Base-by-base conservation (phyloP, 225 moss, liverwort and hornwort genomes). In the Anthoceros angustus region DNA sequence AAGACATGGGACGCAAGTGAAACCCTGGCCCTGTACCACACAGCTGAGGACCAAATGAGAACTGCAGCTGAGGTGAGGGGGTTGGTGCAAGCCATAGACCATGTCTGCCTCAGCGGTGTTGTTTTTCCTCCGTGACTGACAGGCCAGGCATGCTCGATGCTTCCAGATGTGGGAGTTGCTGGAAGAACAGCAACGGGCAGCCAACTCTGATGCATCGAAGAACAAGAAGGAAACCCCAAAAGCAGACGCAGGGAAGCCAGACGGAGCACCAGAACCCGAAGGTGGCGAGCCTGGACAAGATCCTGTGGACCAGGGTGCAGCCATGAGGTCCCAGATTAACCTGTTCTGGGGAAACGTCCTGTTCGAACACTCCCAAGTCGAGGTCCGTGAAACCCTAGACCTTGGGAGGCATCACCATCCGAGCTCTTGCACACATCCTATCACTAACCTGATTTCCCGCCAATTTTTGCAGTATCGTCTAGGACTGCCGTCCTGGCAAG, bases 291-390 rank as follows among this genome's bases (percentile, higher is more conserved):
- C 68, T 46, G 70, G 64, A 11, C 62, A 67, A 12, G 80, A 80
- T 41, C 67, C 70, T 64, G 74, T 63, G 18, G 81, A 77, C 61
- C 81, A 81, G 70, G 75, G 77, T 38, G 81, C 77, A 43, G 81
- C 81, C 39, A 81, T 81, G 81, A 75, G 77, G 43, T 81, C 77
- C 38, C 81, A 81, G 64, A 81, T 81, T 26, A 78, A 81, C 72
- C 63, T 81, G 11, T 81, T 81, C 41, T 81, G 81, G 81, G 81
- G 81, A 63, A 81, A 81, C 73, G 81, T 81, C 39, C 70, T 81
- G 21, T 81, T 81, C 42, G 81, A 81, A 66, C 81, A 81, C 64
- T 81, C 81, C 39, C 77, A 78, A 78, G 81, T 81, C 11, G 81
- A 81, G 81, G 81, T 81, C 43, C 43, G 15, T 23, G 40, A 38